Conservation (phyloP, 2,329 filamentous ascomycete genomes). For the Macrophomina pseudophaseolina region DNA sequence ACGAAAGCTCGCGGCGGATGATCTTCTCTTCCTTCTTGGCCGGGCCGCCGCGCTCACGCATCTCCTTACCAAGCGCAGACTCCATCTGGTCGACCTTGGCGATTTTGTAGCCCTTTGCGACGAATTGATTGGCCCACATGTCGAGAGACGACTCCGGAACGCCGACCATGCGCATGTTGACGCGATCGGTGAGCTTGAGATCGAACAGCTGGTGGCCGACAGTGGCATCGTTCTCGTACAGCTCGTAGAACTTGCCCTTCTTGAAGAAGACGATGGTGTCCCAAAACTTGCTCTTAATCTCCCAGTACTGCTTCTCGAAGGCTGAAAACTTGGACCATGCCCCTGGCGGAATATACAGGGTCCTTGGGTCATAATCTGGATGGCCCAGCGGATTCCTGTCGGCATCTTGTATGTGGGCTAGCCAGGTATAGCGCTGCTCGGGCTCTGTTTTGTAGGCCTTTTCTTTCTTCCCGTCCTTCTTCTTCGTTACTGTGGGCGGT, state of each 20-base stretch:
- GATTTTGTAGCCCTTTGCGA: conserved; percentile 97
- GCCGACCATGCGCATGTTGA: conserved; percentile 99
- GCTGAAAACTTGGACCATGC: conserved; percentile 85
- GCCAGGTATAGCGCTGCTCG: conserved; percentile 86
- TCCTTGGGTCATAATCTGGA: conserved; percentile 88
- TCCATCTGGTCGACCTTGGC: conserved; percentile 96
- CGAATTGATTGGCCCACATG: conserved; percentile 97
- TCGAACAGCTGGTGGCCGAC: conserved; percentile 97
- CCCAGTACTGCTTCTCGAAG: conserved; percentile 99
- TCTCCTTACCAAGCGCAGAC: conserved; percentile 93
- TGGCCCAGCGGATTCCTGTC: conserved; percentile 79
- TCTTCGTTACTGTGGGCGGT: conserved; percentile 37
- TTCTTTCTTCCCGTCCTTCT: conserved; percentile 43
- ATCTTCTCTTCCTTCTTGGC: conserved; percentile 83
- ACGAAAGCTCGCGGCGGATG: conserved; percentile 87
- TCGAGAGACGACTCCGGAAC: conserved; percentile 95
- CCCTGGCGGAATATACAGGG: conserved; percentile 83
- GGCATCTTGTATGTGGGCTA: conserved; percentile 83
- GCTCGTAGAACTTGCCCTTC: conserved; percentile 98
- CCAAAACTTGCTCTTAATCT: conserved; percentile 98
- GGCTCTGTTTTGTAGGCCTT: conserved; percentile 84
- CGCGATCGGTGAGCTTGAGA: conserved; percentile 93
- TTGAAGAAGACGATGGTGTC: conserved; percentile 99
- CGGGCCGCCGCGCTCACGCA: conserved; percentile 87
- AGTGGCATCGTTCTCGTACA: conserved; percentile 97